phyloP scores from a whole-genome alignment of 2,329 filamentous ascomycete species.

The Talaromyces sp. region DNA sequence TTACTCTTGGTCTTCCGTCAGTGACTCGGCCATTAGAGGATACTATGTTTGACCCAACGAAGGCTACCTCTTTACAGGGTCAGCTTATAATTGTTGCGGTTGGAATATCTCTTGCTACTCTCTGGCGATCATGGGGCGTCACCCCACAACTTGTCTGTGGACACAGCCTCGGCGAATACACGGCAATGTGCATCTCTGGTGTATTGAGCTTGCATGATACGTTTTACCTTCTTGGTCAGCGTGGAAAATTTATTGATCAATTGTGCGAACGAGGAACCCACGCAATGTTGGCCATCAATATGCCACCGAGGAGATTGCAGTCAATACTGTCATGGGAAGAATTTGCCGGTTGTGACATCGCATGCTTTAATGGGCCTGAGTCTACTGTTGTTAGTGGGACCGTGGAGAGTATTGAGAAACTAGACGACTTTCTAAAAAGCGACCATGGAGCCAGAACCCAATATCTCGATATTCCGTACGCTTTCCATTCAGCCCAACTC shows the following conservation, averaged over 20 bases:
- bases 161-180: constrained; percentile 46
- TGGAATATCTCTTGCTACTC: constrained; percentile 43
- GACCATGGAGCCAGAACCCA: too few species aligned
- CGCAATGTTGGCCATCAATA: neutral
- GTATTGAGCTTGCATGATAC: constrained; percentile 39
- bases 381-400: neutral
- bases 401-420: neutral
- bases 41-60: neutral
- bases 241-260: constrained; percentile 49
- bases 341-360: neutral
- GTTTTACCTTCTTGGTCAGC: constrained; percentile 68
- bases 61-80: neutral
- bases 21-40: constrained; percentile 31
- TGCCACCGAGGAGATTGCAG: neutral
- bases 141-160: constrained; percentile 24
- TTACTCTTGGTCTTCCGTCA: constrained; percentile 41
- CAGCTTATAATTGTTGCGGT: constrained; percentile 44
- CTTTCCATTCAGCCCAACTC: constrained; percentile 42
- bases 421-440: neutral
- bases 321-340: neutral
- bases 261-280: neutral
- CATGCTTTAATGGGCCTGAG: neutral
- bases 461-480: constrained; percentile 57
- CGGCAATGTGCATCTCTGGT: constrained; percentile 38
- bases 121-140: constrained; percentile 35